phyloP scores from a whole-genome alignment of 805 yeast species.

The Saturnispora sekii region DNA sequence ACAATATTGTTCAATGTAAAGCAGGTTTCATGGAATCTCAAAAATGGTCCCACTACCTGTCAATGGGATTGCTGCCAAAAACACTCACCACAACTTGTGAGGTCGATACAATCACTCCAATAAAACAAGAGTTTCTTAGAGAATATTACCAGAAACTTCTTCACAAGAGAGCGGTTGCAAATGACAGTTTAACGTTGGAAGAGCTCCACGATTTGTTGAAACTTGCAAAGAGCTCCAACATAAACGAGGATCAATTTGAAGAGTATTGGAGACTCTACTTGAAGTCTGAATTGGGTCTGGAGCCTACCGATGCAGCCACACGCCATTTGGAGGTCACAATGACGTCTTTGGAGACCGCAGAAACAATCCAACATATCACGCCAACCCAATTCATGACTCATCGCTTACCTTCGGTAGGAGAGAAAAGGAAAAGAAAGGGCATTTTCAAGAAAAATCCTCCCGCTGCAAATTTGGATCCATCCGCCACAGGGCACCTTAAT shows the following conservation, averaged over 20 bases:
- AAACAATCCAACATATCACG: conserved; percentile 41
- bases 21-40: conserved; percentile 47
- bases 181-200: conserved; percentile 55
- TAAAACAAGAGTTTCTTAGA: conserved; percentile 59
- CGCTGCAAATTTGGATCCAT: background rate
- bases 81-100: background rate
- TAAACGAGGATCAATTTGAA: conserved; percentile 56
- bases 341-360: conserved; percentile 42
- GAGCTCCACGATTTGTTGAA: conserved; percentile 56
- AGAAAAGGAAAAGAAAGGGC: conserved; percentile 7
- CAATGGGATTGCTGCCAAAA: conserved; percentile 13
- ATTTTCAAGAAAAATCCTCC: conserved; percentile 9
- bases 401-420: conserved; percentile 4
- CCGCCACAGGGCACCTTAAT: background rate
- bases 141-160: conserved; percentile 54
- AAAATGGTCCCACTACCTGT: conserved; percentile 51
- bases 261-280: conserved; percentile 65
- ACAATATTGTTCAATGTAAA: conserved; percentile 55
- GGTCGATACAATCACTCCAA: conserved; percentile 33
- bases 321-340: conserved; percentile 20
- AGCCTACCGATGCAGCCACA: conserved; percentile 19
- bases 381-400: conserved; percentile 11
- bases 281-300: conserved; percentile 26
- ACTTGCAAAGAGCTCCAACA: conserved; percentile 38
- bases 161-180: conserved; percentile 48